Percentiles rank a stretch among this genome's conserved stretches.
Conservation (phyloP, 2,329 filamentous ascomycete genomes). For the Cadophora sp. region DNA sequence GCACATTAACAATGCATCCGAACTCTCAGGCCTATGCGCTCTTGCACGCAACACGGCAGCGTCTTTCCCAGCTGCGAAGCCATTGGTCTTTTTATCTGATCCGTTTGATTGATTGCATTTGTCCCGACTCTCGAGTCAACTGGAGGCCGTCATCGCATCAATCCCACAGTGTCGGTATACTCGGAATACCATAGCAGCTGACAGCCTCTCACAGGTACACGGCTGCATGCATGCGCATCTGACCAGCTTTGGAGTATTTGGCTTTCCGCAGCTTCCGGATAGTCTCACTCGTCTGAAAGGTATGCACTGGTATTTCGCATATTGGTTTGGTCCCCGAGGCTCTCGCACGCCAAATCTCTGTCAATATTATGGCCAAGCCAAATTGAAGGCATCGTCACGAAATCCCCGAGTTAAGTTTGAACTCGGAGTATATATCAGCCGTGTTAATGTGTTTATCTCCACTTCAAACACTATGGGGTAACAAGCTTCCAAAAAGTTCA, state of each 20-base stretch:
- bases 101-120: background rate
- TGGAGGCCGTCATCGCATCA: background rate
- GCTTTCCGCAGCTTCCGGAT: slow-evolving; percentile 2
- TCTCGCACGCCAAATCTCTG: background rate
- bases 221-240: background rate
- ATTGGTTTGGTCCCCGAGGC: background rate
- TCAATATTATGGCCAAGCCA: background rate
- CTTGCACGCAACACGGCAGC: background rate
- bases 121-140: background rate
- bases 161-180: background rate
- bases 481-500: background rate
- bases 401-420: background rate
- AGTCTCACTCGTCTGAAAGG: background rate
- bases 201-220: background rate
- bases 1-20: slow-evolving; percentile 5
- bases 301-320: background rate
- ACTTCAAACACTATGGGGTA: background rate
- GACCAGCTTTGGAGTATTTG: background rate
- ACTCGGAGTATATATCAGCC: no score
- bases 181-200: background rate
- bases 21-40: slow-evolving; percentile 13
- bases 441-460: background rate
- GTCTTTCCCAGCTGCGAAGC: background rate
- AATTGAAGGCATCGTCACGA: background rate
- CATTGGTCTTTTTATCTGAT: background rate